Percentiles rank a stretch among this genome's conserved stretches.
Evolutionary conservation across 352 stramenopile genomes (phyloP).

Genomic region (Blastocystis sp.): DNA sequence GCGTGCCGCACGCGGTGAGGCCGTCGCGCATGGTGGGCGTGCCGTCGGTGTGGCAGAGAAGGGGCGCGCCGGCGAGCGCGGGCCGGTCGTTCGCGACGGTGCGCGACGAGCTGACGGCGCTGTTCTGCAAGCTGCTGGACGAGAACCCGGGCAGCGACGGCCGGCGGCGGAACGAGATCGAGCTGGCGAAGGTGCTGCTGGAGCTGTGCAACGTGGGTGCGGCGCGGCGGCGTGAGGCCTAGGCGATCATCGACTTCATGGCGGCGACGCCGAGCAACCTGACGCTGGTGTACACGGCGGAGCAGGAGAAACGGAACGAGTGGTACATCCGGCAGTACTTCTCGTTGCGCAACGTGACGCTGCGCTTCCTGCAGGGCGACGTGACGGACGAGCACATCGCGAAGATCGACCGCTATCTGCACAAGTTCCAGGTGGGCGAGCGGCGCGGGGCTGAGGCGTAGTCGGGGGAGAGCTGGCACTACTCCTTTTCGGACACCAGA

Average conservation of each 20-base stretch:
- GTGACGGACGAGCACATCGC: slow-evolving; percentile 3
- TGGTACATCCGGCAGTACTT: neutral
- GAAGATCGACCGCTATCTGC: slow-evolving; percentile 32
- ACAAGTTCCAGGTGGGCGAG: slow-evolving; percentile 31
- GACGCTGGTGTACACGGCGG: neutral
- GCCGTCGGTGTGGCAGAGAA: neutral
- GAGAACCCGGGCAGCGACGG: neutral
- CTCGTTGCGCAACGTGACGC: neutral
- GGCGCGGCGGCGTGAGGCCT: neutral
- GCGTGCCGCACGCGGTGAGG: neutral
- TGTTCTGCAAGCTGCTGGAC: slow-evolving; percentile 33
- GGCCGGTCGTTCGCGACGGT: neutral
- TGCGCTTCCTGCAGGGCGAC: neutral
- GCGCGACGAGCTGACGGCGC: neutral
- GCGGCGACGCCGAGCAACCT: neutral
- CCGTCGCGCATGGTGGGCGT: neutral
- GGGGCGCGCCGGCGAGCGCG: neutral
- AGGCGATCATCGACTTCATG: slow-evolving; percentile 56
- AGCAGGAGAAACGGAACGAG: neutral
- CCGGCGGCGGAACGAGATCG: neutral
- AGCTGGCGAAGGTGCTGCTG: slow-evolving; percentile 40
- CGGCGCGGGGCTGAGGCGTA: neutral
- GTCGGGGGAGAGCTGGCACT: neutral
- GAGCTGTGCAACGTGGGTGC: slow-evolving; percentile 39
- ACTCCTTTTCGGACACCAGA: neutral